Evolutionary conservation across 2,329 filamentous ascomycete species (phyloP), one percentile per base, ranked within the genome.

Genomic region (Fusarium palustre): DNA sequence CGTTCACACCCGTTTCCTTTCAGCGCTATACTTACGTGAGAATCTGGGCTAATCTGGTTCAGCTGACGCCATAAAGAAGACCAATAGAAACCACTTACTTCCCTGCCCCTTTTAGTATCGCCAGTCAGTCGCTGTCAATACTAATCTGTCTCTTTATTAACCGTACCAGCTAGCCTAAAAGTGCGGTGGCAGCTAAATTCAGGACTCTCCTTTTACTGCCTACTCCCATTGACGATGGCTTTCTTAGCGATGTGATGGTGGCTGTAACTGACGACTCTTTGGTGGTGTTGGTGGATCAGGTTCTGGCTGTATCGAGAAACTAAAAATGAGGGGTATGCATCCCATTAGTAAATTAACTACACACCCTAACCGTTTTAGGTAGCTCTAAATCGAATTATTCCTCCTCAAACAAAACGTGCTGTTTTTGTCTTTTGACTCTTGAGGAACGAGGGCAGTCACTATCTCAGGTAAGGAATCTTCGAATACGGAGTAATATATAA

Each of bases 111-210:
- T 68, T 64, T 52, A 22, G 12, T 34, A 39, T 39, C 13, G 11
- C 16, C 55, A 55, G 48, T 46, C 45, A 57, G 18, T n/a, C 25
- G 13, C 22, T 50, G 33, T 28, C 22, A 38, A 25, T 38, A 11
- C 25, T 13, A 20, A 25, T 33, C 33, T 28, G 13, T 52, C 34
- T 34, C 48, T 28, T 52, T 22, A 30, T 41, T 22, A 41, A 28
- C 34, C 48, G 25, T 52, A 18, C 24, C 24, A 50, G 33, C 18
- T 47, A 66, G 58, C 60, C 59, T 71, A 66, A 70, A 61, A 71
- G 70, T 74, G 57, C 68, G 72, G 72, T 74, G 70, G 63, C 68
- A 74, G 66, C 61, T 74, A 65, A 62, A 73, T 71, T 62, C 49
- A 45, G 59, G 52, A 38, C 60, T 59, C 63, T 61, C 47, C 48